Evolutionary conservation across 2,329 filamentous ascomycete genomes (phyloP).

Genomic region (Sporothrix schenckii): DNA sequence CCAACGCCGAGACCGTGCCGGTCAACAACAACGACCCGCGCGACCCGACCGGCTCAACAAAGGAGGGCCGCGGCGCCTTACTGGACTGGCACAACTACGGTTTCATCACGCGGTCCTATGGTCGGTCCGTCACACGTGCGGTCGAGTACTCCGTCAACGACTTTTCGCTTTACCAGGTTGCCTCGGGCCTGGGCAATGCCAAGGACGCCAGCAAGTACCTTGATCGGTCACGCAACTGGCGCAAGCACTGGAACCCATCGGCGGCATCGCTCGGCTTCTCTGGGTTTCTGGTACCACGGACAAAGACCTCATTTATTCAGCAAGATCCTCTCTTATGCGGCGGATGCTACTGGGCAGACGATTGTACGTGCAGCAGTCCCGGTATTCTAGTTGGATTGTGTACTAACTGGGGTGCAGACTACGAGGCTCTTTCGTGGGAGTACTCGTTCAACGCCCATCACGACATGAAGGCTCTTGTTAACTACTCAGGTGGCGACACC

Average conservation of each 20-base stretch:
- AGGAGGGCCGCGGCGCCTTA: slow-evolving; percentile 69
- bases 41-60: slow-evolving; percentile 63
- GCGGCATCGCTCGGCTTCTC: slow-evolving; percentile 61
- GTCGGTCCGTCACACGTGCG: slow-evolving; percentile 64
- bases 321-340: slow-evolving; percentile 60
- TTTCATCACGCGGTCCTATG: slow-evolving; percentile 66
- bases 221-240: slow-evolving; percentile 67
- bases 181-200: slow-evolving; percentile 54
- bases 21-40: slow-evolving; percentile 61
- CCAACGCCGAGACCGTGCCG: slow-evolving; percentile 66
- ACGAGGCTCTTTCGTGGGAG: slow-evolving; percentile 64
- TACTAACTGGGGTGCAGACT: slow-evolving; percentile 42
- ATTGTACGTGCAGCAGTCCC: neutral
- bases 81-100: slow-evolving; percentile 68
- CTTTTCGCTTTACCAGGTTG: slow-evolving; percentile 68
- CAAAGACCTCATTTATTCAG: slow-evolving; percentile 45
- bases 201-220: slow-evolving; percentile 62
- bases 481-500: slow-evolving; percentile 51
- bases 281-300: slow-evolving; percentile 69
- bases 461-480: slow-evolving; percentile 60
- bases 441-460: slow-evolving; percentile 72
- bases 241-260: slow-evolving; percentile 69
- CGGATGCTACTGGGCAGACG: slow-evolving; percentile 67
- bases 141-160: slow-evolving; percentile 68
- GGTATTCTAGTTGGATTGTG: neutral